phyloP scores from a whole-genome alignment of 1,284 basidiomycete species.

The Boletus sp. region DNA sequence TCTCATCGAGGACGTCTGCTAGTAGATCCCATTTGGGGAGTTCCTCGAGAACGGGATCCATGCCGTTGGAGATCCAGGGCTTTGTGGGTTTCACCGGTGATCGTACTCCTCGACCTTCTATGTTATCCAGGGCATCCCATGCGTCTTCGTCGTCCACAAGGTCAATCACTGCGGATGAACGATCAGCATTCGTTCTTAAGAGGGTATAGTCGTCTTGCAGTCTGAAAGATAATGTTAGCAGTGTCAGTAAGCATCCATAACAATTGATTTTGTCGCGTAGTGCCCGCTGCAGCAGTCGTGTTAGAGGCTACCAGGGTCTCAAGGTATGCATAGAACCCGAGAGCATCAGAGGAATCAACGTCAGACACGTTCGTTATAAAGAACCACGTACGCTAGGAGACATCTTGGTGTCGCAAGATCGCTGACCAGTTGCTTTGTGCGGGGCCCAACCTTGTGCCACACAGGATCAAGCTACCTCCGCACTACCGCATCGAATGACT shows the following conservation, averaged over 20 bases:
- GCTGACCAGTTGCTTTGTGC: constrained; percentile 89
- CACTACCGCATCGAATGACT: constrained; percentile 91
- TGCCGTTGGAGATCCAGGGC: constrained; percentile 75
- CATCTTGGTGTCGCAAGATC: constrained; percentile 88
- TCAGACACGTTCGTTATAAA: background rate
- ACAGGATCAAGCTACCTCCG: constrained; percentile 89
- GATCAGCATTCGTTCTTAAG: constrained; percentile 40
- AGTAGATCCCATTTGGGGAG: constrained; percentile 94
- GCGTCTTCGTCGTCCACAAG: constrained; percentile 66
- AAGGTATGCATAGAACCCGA: constrained; percentile 91
- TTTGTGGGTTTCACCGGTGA: constrained; percentile 22
- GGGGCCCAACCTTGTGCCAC: constrained; percentile 95
- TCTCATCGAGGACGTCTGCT: constrained; percentile 86
- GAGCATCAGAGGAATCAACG: constrained; percentile 72
- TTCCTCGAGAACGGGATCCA: constrained; percentile 91
- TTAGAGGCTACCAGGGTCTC: constrained; percentile 88
- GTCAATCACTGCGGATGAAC: constrained; percentile 29
- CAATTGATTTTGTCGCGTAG: constrained; percentile 68
- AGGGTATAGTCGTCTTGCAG: constrained; percentile 78
- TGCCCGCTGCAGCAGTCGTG: constrained; percentile 55
- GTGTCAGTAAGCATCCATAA: constrained; percentile 91
- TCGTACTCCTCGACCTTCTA: constrained; percentile 46
- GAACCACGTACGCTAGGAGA: constrained; percentile 69
- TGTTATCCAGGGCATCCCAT: constrained; percentile 71
- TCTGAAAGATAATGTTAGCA: constrained; percentile 85